Evolutionary conservation across 1,284 basidiomycete genomes (phyloP).

Genomic region (Cryptococcus jaspeensis): DNA sequence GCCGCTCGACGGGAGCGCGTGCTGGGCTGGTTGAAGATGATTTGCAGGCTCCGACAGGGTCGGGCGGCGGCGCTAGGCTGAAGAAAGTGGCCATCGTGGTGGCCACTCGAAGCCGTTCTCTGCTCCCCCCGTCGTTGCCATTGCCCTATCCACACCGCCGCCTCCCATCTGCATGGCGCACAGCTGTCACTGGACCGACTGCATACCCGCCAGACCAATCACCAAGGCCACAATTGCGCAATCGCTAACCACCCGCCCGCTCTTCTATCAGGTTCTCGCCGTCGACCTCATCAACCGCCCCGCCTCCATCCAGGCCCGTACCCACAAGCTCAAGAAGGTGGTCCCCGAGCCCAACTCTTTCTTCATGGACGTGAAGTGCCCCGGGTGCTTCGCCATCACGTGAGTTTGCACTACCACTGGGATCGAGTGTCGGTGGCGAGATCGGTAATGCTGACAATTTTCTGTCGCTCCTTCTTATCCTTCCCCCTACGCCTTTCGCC

Average conservation of each 20-base stretch:
- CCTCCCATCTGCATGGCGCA: not conserved
- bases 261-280: slow-evolving; percentile 76
- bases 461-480: not conserved
- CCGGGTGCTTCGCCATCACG: slow-evolving; percentile 65
- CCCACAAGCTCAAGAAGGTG: slow-evolving; percentile 99
- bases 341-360: slow-evolving; percentile 98
- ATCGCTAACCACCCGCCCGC: slow-evolving; percentile 1
- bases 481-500: not conserved
- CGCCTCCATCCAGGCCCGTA: slow-evolving; percentile 77
- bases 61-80: no score
- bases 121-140: not conserved
- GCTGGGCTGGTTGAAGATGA: not conserved
- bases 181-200: not conserved
- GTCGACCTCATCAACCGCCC: slow-evolving; percentile 98
- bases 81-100: no score
- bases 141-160: not conserved
- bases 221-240: not conserved
- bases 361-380: slow-evolving; percentile 99
- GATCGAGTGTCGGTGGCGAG: not conserved
- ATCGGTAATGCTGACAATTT: no score
- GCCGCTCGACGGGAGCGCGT: no score
- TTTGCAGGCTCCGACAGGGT: no score
- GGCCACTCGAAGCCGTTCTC: no score
- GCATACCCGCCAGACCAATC: not conserved
- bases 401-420: slow-evolving; percentile 19